These are phyloP conservation scores for Candida ulmi DNA, from an alignment of 805 yeast species.

Conservation along the genomic window DNA sequence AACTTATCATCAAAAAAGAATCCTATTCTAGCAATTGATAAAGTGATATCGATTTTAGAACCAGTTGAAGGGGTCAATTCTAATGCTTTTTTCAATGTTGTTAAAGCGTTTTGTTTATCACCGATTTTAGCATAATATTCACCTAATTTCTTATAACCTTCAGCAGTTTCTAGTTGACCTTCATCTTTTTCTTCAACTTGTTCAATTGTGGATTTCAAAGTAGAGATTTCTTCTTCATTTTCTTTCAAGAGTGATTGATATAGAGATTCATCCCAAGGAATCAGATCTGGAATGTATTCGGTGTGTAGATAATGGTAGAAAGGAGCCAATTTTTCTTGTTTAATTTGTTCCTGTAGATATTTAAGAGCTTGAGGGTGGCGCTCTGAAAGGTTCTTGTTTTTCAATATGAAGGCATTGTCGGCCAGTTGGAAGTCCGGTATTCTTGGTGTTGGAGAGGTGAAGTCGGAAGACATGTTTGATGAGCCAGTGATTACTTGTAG, in stretches of 20 bases:
- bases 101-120: conserved; percentile 65
- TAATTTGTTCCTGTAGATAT: conserved; percentile 49
- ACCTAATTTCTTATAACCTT: conserved; percentile 74
- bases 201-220: conserved; percentile 37
- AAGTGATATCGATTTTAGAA: conserved; percentile 77
- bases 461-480: conserved; percentile 10
- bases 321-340: conserved; percentile 67
- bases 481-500: neutral
- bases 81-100: conserved; percentile 64
- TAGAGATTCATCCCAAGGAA: conserved; percentile 56
- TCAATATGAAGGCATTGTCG: conserved; percentile 68
- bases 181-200: conserved; percentile 59
- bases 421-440: conserved; percentile 82
- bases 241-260: conserved; percentile 43
- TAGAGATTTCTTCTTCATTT: conserved; percentile 51
- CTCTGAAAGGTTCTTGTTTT: conserved; percentile 30
- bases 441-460: conserved; percentile 22
- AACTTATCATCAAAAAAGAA: conserved; percentile 78
- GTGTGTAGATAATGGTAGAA: conserved; percentile 66
- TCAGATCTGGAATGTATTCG: conserved; percentile 31
- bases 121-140: conserved; percentile 85
- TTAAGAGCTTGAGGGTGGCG: conserved; percentile 38
- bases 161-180: conserved; percentile 78
- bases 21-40: conserved; percentile 84
- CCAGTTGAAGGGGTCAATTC: conserved; percentile 84